Conservation (phyloP, 2,329 filamentous ascomycete species). For the Aspergillus vadensis region DNA sequence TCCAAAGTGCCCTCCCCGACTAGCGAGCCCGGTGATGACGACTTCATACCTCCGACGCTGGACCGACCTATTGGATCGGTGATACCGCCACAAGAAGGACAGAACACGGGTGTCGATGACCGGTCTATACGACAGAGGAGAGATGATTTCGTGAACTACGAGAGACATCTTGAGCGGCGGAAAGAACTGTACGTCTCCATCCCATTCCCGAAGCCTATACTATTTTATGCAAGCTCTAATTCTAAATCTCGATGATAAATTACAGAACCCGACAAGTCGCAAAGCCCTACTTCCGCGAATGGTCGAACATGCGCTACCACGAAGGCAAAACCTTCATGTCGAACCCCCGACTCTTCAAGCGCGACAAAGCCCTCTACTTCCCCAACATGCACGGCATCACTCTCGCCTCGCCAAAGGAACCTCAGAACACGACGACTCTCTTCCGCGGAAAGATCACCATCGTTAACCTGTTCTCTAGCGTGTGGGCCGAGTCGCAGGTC, state of each 20-base stretch:
- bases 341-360: constrained; percentile 80
- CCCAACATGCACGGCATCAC: constrained; percentile 86
- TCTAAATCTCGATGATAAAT: background rate
- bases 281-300: constrained; percentile 94
- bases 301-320: constrained; percentile 77
- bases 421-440: constrained; percentile 71
- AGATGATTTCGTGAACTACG: constrained; percentile 80
- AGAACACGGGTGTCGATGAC: constrained; percentile 77
- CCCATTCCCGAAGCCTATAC: background rate
- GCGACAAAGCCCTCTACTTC: constrained; percentile 83
- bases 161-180: constrained; percentile 77
- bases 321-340: constrained; percentile 91
- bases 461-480: constrained; percentile 76
- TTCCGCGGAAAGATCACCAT: constrained; percentile 74
- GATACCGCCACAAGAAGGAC: constrained; percentile 70
- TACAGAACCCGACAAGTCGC: constrained; percentile 71
- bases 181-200: constrained; percentile 65
- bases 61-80: constrained; percentile 79
- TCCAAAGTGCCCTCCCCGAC: constrained; percentile 15
- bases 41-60: constrained; percentile 57
- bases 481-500: constrained; percentile 83
- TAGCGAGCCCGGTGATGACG: constrained; percentile 36
- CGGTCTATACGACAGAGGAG: constrained; percentile 68
- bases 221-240: constrained; percentile 10
- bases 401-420: constrained; percentile 60